phyloP scores from a whole-genome alignment of 2,329 filamentous ascomycete species.

The Pseudocercospora musae region DNA sequence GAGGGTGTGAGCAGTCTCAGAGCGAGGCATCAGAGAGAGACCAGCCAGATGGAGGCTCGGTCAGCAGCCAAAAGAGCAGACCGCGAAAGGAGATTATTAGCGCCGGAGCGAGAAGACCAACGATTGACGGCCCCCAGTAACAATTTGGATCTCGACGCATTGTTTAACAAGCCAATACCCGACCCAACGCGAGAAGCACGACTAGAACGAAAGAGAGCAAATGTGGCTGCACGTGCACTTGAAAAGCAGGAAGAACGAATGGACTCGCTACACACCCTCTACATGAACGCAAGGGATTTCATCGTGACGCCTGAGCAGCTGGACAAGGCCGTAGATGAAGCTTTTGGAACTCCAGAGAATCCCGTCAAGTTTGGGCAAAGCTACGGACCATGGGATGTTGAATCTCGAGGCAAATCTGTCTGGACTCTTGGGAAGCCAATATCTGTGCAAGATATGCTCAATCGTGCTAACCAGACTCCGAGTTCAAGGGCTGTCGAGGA shows the following conservation, averaged over 20 bases:
- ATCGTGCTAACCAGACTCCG: conserved; percentile 31
- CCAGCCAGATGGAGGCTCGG: conserved; percentile 37
- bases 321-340: conserved; percentile 65
- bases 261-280: conserved; percentile 78
- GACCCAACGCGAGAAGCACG: conserved; percentile 62
- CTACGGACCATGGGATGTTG: conserved; percentile 24
- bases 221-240: conserved; percentile 22
- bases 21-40: conserved; percentile 55
- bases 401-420: conserved; percentile 39
- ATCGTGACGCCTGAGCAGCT: conserved; percentile 81
- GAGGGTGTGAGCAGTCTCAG: conserved; percentile 69
- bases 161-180: conserved; percentile 41
- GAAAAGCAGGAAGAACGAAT: conserved; percentile 34
- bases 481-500: conserved; percentile 36
- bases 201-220: conserved; percentile 41
- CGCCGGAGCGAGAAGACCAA: conserved; percentile 72
- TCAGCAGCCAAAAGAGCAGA: conserved; percentile 51
- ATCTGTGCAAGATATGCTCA: conserved; percentile 49
- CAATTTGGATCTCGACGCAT: conserved; percentile 30
- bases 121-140: conserved; percentile 69
- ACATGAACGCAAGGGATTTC: conserved; percentile 82
- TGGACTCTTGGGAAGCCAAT: conserved; percentile 51
- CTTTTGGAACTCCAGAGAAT: conserved; percentile 64
- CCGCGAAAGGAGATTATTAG: conserved; percentile 52
- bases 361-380: conserved; percentile 38